Conservation (phyloP, 139 green algal species). For the Tetradesmus lagerheimii region DNA sequence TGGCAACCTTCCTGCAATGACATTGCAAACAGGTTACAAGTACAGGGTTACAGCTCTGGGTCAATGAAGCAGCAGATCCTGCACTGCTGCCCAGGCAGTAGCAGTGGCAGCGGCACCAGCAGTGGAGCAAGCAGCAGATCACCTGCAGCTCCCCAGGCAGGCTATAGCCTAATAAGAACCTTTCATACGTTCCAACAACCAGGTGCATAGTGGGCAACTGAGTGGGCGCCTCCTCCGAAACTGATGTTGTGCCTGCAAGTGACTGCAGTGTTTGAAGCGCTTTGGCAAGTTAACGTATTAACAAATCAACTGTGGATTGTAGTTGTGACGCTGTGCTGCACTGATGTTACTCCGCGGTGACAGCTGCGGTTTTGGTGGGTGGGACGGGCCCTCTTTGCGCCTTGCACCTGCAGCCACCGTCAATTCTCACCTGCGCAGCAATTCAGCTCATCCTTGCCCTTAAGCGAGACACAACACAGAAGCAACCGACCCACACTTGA, state of each 20-base stretch:
- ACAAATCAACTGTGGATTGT: too few relatives aligned
- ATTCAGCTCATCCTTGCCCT: background rate
- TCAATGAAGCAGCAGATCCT: too few relatives aligned
- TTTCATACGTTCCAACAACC: conserved; percentile 85
- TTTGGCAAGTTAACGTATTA: too few relatives aligned
- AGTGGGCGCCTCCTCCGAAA: background rate
- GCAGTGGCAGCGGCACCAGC: background rate
- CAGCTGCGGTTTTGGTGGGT: background rate
- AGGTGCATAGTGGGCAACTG: conserved; percentile 49
- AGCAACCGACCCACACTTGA: conserved; percentile 22
- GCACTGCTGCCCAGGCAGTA: background rate
- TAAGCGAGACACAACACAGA: background rate
- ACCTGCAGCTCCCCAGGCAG: conserved; percentile 38
- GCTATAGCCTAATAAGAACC: conserved; percentile 85
- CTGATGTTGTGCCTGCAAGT: background rate
- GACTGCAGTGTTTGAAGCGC: background rate
- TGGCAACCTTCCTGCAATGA: background rate
- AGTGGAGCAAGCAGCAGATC: background rate
- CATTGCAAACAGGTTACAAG: background rate
- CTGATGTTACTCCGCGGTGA: background rate
- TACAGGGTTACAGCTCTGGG: too few relatives aligned
- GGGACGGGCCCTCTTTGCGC: background rate
- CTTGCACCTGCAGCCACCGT: background rate
- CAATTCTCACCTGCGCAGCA: background rate
- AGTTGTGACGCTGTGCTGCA: background rate